Conservation (phyloP, 306 rosid genomes). For the Amphicarpaea edgeworthii region DNA sequence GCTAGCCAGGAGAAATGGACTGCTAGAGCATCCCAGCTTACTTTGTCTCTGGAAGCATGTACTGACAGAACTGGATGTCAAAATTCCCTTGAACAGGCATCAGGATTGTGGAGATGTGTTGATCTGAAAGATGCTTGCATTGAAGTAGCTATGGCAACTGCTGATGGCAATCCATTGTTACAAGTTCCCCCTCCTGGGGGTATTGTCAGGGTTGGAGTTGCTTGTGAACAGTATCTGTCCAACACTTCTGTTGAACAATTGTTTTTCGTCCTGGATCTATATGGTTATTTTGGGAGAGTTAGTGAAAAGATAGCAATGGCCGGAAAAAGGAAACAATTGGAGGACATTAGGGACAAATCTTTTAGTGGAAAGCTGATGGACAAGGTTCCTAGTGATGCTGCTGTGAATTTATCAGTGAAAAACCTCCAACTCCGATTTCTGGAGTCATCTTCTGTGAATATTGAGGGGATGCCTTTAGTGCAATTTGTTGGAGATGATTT, state of each 20-base stretch:
- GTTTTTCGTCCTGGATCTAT: conserved; percentile 88
- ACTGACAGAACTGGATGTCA: conserved; percentile 50
- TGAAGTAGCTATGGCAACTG: conserved; percentile 95
- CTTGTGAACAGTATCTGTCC: conserved; percentile 79
- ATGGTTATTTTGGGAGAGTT: conserved; percentile 80
- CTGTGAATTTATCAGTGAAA: conserved; percentile 73
- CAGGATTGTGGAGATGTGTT: conserved; percentile 88
- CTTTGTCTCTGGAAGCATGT: conserved; percentile 79
- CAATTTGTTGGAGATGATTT: conserved; percentile 82
- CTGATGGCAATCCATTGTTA: conserved; percentile 84
- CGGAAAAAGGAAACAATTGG: conserved; percentile 64
- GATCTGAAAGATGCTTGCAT: conserved; percentile 79
- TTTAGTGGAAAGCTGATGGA: conserved; percentile 69
- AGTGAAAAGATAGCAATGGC: conserved; percentile 75
- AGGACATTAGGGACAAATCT: conserved; percentile 50
- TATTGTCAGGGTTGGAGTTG: conserved; percentile 87
- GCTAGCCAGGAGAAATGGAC: conserved; percentile 94
- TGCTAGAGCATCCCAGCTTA: conserved; percentile 69
- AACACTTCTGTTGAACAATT: conserved; percentile 92
- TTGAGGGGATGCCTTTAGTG: conserved; percentile 83
- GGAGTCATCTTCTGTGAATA: conserved; percentile 76
- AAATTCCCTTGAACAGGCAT: conserved; percentile 55
- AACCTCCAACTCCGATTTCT: conserved; percentile 82
- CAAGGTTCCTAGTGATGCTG: conserved; percentile 93
- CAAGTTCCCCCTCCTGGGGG: conserved; percentile 92